phyloP scores from a whole-genome alignment of 345 rosid species.

The Salix brachista region DNA sequence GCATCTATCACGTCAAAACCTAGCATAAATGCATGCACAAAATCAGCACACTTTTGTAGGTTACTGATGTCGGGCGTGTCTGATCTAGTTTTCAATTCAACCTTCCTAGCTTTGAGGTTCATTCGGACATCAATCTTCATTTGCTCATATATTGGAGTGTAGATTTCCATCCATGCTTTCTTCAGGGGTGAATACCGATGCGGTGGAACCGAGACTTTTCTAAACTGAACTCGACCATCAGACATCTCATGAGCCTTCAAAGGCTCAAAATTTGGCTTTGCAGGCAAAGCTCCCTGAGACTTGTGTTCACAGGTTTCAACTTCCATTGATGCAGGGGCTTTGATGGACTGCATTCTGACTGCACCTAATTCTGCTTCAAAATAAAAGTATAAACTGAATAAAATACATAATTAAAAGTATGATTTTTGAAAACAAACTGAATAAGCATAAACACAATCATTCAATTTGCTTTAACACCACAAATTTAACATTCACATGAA shows the following conservation, averaged over 20 bases:
- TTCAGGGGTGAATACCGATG: slow-evolving; percentile 77
- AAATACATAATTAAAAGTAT: not conserved
- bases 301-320: slow-evolving; percentile 26
- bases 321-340: slow-evolving; percentile 39
- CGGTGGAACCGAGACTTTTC: slow-evolving; percentile 71
- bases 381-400: too few relatives aligned
- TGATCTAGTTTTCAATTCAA: slow-evolving; percentile 62
- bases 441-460: not conserved
- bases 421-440: not conserved
- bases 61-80: slow-evolving; percentile 73
- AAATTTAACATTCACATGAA: not conserved
- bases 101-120: slow-evolving; percentile 80
- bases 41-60: slow-evolving; percentile 84
- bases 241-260: slow-evolving; percentile 87
- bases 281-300: slow-evolving; percentile 31
- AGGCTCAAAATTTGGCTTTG: slow-evolving; percentile 61
- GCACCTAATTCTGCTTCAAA: not conserved
- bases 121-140: slow-evolving; percentile 87
- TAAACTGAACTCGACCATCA: slow-evolving; percentile 63
- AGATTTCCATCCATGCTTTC: slow-evolving; percentile 85
- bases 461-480: not conserved
- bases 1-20: slow-evolving; percentile 82
- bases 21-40: slow-evolving; percentile 85
- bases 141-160: slow-evolving; percentile 65
- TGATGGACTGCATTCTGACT: slow-evolving; percentile 8